Evolutionary conservation across 2,329 filamentous ascomycete genomes (phyloP).

Genomic region (Metarhizium brunneum): DNA sequence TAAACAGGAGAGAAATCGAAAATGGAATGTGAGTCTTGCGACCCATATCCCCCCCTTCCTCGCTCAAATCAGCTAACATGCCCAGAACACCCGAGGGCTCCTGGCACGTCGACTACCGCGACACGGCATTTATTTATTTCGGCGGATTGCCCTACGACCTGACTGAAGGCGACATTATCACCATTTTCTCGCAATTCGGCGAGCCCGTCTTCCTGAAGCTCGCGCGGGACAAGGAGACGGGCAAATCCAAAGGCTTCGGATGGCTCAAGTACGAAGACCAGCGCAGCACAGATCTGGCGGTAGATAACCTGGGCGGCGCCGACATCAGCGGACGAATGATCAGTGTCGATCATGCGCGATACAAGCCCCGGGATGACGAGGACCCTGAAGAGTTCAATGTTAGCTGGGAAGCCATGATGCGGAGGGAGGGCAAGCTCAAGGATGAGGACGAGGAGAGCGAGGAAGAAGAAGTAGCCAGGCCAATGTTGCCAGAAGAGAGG

Average conservation of each 20-base stretch:
- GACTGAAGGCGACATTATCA: constrained; percentile 89
- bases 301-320: constrained; percentile 88
- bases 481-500: constrained; percentile 68
- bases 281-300: constrained; percentile 86
- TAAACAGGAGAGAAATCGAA: constrained; percentile 93
- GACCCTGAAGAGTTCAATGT: constrained; percentile 50
- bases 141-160: constrained; percentile 88
- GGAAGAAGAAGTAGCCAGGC: constrained; percentile 42
- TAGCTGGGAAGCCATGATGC: constrained; percentile 50
- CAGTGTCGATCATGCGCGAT: constrained; percentile 85
- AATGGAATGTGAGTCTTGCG: constrained; percentile 61
- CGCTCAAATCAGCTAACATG: constrained; percentile 14
- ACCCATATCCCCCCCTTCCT: background rate
- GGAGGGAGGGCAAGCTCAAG: constrained; percentile 36
- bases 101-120: constrained; percentile 96
- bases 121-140: constrained; percentile 94
- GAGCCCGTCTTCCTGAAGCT: constrained; percentile 92
- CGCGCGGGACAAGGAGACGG: constrained; percentile 88
- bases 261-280: constrained; percentile 99
- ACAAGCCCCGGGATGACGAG: constrained; percentile 78
- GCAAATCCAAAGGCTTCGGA: constrained; percentile 87
- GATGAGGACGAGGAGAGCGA: constrained; percentile 37
- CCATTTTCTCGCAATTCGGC: constrained; percentile 94
- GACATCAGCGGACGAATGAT: constrained; percentile 72
- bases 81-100: constrained; percentile 71